Conservation (phyloP, 2,329 filamentous ascomycete genomes). For the Calonectria ilicicola region DNA sequence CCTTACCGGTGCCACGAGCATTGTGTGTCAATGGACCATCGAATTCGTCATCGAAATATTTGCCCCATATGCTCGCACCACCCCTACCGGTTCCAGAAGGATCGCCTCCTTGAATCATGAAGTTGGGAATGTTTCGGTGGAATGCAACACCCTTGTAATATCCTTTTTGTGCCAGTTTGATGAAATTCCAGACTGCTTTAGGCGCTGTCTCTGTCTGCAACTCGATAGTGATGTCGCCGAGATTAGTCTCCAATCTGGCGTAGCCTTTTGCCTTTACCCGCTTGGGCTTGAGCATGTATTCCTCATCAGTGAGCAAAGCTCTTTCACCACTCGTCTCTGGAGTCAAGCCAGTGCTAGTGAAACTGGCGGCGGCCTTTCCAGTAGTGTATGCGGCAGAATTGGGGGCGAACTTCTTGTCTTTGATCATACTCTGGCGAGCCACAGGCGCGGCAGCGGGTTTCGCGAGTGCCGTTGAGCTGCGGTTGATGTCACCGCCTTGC, state of each 20-base stretch:
- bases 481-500: conserved; percentile 69
- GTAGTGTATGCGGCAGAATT: conserved; percentile 94
- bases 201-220: conserved; percentile 92
- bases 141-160: conserved; percentile 90
- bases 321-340: conserved; percentile 90
- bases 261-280: conserved; percentile 93
- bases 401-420: conserved; percentile 73
- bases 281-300: conserved; percentile 94
- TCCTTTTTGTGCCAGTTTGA: conserved; percentile 86
- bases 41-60: conserved; percentile 93
- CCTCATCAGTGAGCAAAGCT: conserved; percentile 89
- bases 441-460: conserved; percentile 45
- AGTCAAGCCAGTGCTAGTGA: conserved; percentile 94
- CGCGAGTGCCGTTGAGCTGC: conserved; percentile 57
- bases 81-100: conserved; percentile 92
- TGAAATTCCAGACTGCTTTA: conserved; percentile 96
- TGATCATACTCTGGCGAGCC: conserved; percentile 54
- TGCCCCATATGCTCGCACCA: conserved; percentile 92
- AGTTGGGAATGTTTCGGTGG: conserved; percentile 93
- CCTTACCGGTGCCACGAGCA: conserved; percentile 72
- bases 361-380: conserved; percentile 89
- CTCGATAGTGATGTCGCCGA: conserved; percentile 88
- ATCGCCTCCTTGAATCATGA: conserved; percentile 98
- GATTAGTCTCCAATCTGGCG: conserved; percentile 86
- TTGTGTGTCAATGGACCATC: conserved; percentile 91